These are phyloP conservation scores for Elymus sibiricus DNA, from an alignment of 176 grass and related monocot genomes.

Conservation along the genomic window DNA sequence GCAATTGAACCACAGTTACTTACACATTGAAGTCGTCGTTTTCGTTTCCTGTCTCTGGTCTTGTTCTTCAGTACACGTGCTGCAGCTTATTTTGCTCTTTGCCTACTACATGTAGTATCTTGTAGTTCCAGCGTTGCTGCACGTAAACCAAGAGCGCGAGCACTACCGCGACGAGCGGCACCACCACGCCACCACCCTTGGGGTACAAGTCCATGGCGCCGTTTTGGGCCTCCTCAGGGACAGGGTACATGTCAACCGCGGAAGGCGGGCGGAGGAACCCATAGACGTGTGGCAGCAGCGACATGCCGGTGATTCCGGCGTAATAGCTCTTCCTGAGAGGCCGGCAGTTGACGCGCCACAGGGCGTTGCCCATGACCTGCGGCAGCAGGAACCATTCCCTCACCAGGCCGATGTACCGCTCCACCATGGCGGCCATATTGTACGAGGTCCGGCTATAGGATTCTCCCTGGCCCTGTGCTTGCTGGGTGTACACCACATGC, in stretches of 20 bases:
- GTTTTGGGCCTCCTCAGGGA: background rate
- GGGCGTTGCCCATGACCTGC: constrained; percentile 52
- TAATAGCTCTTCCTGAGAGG: constrained; percentile 46
- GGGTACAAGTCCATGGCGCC: constrained; percentile 30
- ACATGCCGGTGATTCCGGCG: constrained; percentile 46
- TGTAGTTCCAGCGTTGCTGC: constrained; percentile 59
- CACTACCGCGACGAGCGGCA: constrained; percentile 25
- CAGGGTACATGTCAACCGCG: constrained; percentile 30
- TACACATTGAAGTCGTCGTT: too few relatives aligned
- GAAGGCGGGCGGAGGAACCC: constrained; percentile 40
- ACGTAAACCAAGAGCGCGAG: constrained; percentile 38
- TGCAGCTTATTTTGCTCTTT: constrained; percentile 27
- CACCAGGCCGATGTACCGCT: constrained; percentile 38
- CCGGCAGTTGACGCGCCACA: constrained; percentile 59
- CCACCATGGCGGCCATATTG: constrained; percentile 29
- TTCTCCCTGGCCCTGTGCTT: too few relatives aligned
- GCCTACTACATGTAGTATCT: constrained; percentile 27
- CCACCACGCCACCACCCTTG: constrained; percentile 35
- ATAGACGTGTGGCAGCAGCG: constrained; percentile 52
- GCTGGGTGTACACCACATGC: background rate
- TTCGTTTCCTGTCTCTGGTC: too few relatives aligned
- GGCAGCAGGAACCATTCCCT: constrained; percentile 61
- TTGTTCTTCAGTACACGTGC: constrained; percentile 11
- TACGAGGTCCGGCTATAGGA: background rate
- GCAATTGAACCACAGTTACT: too few relatives aligned